Evolutionary conservation across 345 rosid species (phyloP).

Genomic region (Bruguiera parviflora): DNA sequence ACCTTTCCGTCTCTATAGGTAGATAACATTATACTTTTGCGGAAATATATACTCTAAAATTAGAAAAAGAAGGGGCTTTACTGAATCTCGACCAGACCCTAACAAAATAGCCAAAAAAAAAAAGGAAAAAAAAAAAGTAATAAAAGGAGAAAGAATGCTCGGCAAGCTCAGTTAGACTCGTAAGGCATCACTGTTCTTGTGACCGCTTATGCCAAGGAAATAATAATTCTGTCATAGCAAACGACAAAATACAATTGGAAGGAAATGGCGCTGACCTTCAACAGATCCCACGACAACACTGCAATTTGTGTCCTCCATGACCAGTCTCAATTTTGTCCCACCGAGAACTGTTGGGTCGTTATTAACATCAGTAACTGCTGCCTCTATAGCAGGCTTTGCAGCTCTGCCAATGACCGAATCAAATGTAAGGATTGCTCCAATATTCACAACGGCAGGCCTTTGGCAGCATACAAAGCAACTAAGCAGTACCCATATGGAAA

Average conservation of each 20-base stretch:
- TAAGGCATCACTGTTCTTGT: too few relatives aligned
- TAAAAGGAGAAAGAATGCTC: too few relatives aligned
- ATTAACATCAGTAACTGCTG: constrained; percentile 64
- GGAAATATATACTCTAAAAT: too few relatives aligned
- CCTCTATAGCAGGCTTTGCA: constrained; percentile 66
- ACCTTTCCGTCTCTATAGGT: too few relatives aligned
- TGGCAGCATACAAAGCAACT: constrained; percentile 24
- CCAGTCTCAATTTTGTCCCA: constrained; percentile 46
- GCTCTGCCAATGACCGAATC: constrained; percentile 77
- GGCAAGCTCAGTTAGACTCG: too few relatives aligned
- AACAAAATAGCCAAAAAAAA: too few relatives aligned
- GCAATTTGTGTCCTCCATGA: constrained; percentile 48
- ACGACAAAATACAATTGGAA: constrained; percentile 1
- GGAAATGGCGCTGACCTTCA: constrained; percentile 41
- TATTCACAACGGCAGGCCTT: constrained; percentile 49
- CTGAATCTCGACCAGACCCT: too few relatives aligned
- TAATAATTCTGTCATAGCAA: background rate
- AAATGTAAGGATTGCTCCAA: constrained; percentile 68
- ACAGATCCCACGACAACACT: constrained; percentile 67
- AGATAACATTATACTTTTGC: too few relatives aligned
- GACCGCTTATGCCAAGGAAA: too few relatives aligned
- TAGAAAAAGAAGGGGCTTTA: too few relatives aligned
- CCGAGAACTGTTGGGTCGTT: constrained; percentile 43
- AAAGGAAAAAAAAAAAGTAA: too few relatives aligned
- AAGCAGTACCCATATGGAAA: constrained; percentile 20